These are phyloP conservation scores for Gynostemma pentaphyllum DNA, from an alignment of 306 rosid species.

Conservation along the genomic window DNA sequence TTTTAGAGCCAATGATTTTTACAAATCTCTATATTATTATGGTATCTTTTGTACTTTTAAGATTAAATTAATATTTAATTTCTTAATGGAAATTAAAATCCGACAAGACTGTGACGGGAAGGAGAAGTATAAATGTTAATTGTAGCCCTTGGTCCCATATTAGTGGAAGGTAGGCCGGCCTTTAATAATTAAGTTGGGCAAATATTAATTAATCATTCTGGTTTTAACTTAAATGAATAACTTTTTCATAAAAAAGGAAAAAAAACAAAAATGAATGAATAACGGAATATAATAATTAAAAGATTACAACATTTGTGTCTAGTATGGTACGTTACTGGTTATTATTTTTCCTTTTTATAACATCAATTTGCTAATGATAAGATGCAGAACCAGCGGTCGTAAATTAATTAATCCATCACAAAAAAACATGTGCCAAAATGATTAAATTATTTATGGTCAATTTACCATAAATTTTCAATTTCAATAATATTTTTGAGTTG, in stretches of 20 bases:
- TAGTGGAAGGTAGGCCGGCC: neutral
- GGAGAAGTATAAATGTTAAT: neutral
- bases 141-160: neutral
- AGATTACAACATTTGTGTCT: no score
- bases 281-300: no score
- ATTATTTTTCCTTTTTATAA: neutral
- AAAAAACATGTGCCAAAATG: neutral
- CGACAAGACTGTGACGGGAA: neutral
- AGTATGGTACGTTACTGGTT: no score
- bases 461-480: neutral
- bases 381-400: neutral
- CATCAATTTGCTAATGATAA: neutral
- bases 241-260: no score
- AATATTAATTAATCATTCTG: neutral
- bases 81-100: neutral
- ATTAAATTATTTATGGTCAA: neutral
- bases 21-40: neutral
- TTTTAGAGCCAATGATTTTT: neutral
- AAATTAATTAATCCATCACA: neutral
- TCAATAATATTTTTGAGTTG: neutral
- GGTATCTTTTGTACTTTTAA: neutral
- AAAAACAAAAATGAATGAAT: no score
- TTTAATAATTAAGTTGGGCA: neutral
- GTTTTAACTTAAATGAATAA: neutral
- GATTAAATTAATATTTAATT: no score